phyloP scores from a whole-genome alignment of 495 filamentous ascomycete genomes.

The Trichoderma asperelloides region DNA sequence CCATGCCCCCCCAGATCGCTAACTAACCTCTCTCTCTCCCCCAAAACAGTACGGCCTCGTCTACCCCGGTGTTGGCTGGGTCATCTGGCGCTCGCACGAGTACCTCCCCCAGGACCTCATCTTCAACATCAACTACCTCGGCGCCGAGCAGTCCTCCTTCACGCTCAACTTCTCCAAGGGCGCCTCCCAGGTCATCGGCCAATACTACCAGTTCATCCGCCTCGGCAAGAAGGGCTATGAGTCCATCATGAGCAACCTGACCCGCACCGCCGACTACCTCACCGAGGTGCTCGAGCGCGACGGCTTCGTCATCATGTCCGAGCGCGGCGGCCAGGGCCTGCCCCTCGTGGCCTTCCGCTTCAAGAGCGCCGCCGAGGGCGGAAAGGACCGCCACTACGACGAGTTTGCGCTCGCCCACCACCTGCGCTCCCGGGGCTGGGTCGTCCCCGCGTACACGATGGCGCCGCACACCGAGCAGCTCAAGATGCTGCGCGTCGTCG shows the following conservation, averaged over 20 bases:
- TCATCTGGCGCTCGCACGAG: constrained; percentile 76
- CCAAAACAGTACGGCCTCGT: constrained; percentile 51
- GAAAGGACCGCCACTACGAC: constrained; percentile 57
- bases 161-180: constrained; percentile 97
- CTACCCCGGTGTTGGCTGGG: constrained; percentile 90
- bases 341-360: constrained; percentile 76
- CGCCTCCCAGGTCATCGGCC: constrained; percentile 83
- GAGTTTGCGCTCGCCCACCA: constrained; percentile 77
- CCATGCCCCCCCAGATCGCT: not conserved
- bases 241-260: constrained; percentile 80
- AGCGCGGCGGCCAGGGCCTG: constrained; percentile 62
- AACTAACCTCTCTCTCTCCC: constrained; percentile 11
- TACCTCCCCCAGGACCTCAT: constrained; percentile 83
- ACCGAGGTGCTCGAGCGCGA: constrained; percentile 55
- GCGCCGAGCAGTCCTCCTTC: constrained; percentile 90
- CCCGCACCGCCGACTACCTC: constrained; percentile 74
- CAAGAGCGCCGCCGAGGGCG: constrained; percentile 22
- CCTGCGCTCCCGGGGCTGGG: constrained; percentile 76
- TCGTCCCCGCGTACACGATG: constrained; percentile 93
- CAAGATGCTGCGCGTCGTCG: constrained; percentile 81
- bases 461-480: constrained; percentile 68
- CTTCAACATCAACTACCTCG: constrained; percentile 97
- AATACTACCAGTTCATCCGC: constrained; percentile 93
- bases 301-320: constrained; percentile 78
- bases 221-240: constrained; percentile 83